These are phyloP conservation scores for Mycena maculata DNA, from an alignment of 768 basidiomycete species.

Conservation along the genomic window DNA sequence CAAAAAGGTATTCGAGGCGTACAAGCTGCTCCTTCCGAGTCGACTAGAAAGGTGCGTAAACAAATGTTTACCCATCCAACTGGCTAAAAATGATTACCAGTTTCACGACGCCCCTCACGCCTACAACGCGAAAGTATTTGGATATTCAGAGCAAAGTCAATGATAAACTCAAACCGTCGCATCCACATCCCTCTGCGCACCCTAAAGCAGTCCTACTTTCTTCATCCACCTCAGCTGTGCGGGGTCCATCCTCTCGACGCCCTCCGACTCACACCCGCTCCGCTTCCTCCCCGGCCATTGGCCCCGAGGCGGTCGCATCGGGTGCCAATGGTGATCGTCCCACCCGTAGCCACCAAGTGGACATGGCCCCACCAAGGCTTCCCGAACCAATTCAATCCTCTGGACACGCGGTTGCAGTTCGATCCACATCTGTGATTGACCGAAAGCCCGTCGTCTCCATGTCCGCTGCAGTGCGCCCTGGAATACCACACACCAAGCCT, in stretches of 20 bases:
- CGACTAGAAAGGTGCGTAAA: slow-evolving; percentile 70
- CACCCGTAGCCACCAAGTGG: slow-evolving; percentile 11
- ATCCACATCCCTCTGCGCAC: slow-evolving; percentile 10
- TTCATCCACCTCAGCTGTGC: slow-evolving; percentile 30
- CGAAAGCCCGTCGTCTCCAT: slow-evolving; percentile 33
- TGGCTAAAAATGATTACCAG: slow-evolving; percentile 50
- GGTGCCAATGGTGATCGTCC: neutral
- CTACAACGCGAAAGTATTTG: slow-evolving; percentile 81
- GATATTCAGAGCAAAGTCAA: slow-evolving; percentile 55
- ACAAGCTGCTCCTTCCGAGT: slow-evolving; percentile 74
- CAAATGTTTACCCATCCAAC: neutral
- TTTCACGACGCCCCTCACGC: slow-evolving; percentile 79
- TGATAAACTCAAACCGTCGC: slow-evolving; percentile 11
- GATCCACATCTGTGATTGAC: slow-evolving; percentile 7
- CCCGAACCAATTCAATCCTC: slow-evolving; percentile 10
- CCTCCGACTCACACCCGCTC: slow-evolving; percentile 32
- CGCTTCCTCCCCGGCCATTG: slow-evolving; percentile 31
- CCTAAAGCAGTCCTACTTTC: slow-evolving; percentile 28
- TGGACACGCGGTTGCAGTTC: slow-evolving; percentile 3
- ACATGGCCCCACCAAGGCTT: slow-evolving; percentile 18
- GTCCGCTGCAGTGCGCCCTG: slow-evolving; percentile 30
- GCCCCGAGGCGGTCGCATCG: slow-evolving; percentile 1
- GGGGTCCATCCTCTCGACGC: slow-evolving; percentile 21
- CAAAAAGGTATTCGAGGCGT: slow-evolving; percentile 80
- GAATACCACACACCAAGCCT: neutral